A percentile compares a stretch with the other conserved stretches of the same genome.
phyloP scores from a whole-genome alignment of 495 filamentous ascomycete species.

The Neurospora sp. region DNA sequence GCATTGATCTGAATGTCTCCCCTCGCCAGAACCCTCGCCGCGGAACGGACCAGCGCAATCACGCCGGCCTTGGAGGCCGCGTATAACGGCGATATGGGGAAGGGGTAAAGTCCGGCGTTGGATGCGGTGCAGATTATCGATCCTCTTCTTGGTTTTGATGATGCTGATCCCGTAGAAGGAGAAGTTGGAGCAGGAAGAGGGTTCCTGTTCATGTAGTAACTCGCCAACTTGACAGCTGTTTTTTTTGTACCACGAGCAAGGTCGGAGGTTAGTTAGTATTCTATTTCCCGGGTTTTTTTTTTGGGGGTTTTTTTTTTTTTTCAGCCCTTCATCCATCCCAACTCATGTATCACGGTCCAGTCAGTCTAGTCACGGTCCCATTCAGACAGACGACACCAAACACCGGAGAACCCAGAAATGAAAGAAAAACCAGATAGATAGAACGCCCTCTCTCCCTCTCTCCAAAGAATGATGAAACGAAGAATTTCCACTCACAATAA shows the following conservation, averaged over 20 bases:
- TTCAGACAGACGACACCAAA: too few species aligned
- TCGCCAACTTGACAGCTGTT: conserved; percentile 37
- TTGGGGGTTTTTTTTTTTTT: too few species aligned
- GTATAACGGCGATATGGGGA: conserved; percentile 47
- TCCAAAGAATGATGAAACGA: not conserved
- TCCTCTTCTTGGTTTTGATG: conserved; percentile 18
- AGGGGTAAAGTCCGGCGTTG: conserved; percentile 46
- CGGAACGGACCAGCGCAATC: conserved; percentile 40
- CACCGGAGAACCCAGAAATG: too few species aligned
- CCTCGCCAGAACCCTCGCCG: conserved; percentile 26
- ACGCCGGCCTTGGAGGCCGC: conserved; percentile 42
- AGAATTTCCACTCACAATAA: conserved; percentile 31
- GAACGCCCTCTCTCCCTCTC: too few species aligned
- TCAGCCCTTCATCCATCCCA: too few species aligned
- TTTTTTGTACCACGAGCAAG: too few species aligned
- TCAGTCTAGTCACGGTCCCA: too few species aligned
- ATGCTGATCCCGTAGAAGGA: too few species aligned
- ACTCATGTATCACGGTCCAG: too few species aligned
- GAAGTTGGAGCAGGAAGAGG: conserved; percentile 7
- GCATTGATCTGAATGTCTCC: conserved; percentile 44
- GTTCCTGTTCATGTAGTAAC: conserved; percentile 44
- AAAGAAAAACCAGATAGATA: too few species aligned
- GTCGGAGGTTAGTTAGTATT: too few species aligned
- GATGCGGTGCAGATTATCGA: conserved; percentile 47
- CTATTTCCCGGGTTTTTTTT: too few species aligned